Evolutionary conservation across 805 yeast genomes (phyloP), one percentile per base, ranked within the genome.

Genomic region (Ogataea kodamae): DNA sequence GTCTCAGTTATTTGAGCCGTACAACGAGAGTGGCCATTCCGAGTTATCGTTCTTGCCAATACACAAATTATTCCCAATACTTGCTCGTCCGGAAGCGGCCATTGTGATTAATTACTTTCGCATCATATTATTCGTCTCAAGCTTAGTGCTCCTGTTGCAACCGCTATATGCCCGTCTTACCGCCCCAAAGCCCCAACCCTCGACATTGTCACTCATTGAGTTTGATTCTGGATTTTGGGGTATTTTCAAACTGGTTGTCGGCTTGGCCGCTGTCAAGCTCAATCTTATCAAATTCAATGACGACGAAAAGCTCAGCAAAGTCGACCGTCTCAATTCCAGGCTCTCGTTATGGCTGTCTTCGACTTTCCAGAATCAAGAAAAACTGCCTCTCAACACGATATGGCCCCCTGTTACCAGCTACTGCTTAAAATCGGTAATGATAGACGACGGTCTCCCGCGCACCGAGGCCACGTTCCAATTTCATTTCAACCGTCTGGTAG

Each of bases 1-100:
- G 2, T 37, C 61, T 2, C 62, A 58, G 36, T 6, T 56, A 19
- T 48, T 55, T 27, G 45, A 38, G 6, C 47, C 45, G 4, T 35
- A 15, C 15, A 29, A 16, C 11, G 42, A 27, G 6, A 28, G 17
- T 18, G 46, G 47, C 21, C 52, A 26, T 27, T 52, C 46, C 35
- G 60, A 58, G 2, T 43, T 57, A 11, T 40, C 55, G 1, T 39
- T 48, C 20, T 22, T 57, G 5, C 61, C 59, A 4, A 9, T 55
- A 3, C 38, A 46, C 5, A 34, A 44, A 13, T 5, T 53, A 6
- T 50, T 54, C 26, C 59, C 61, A 3, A n/a, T 48, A 14, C 28
- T 56, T 8, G 37, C 22, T 9, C 39, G 46, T 2, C 48, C 48
- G 5, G 31, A 38, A 16, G 42, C 44, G n/a, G 15, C 32, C 7